phyloP scores from a whole-genome alignment of 2,329 filamentous ascomycete genomes.

The Emergomyces pasteurianus region DNA sequence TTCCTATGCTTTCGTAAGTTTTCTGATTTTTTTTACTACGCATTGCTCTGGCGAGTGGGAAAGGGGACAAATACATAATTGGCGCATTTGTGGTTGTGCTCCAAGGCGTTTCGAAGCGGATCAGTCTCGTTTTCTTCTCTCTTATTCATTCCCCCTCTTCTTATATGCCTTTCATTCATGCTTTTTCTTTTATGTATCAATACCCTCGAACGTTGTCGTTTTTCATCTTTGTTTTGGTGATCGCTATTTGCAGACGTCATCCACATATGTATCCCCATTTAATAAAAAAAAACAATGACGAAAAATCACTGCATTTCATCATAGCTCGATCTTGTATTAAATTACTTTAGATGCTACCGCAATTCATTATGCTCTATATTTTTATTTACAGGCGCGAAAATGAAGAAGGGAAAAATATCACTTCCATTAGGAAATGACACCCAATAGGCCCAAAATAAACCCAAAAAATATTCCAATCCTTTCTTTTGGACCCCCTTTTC shows the following conservation, averaged over 20 bases:
- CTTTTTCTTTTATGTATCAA: not conserved
- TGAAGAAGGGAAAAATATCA: not conserved
- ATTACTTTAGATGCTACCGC: not conserved
- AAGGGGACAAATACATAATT: not conserved
- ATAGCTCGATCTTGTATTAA: not conserved
- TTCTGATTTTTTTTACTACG: not conserved
- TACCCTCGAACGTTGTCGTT: not conserved
- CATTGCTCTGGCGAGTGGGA: not conserved
- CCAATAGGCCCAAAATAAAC: not conserved
- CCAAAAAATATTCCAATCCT: not conserved
- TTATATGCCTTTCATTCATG: not conserved
- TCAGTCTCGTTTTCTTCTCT: not conserved
- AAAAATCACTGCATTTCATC: not conserved
- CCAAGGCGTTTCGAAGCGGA: not conserved
- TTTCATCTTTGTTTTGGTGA: not conserved
- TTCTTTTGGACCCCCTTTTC: not conserved
- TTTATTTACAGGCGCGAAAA: not conserved
- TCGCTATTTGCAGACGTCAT: not conserved
- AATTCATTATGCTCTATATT: not conserved
- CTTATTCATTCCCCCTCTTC: not conserved
- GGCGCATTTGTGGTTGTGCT: not conserved
- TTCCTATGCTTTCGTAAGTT: not conserved
- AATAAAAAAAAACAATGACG: not conserved
- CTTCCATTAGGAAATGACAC: not conserved
- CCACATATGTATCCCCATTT: not conserved